Percentiles rank a stretch among this genome's conserved stretches.
Conservation (phyloP, 495 filamentous ascomycete species). For the Penicillium argentinense region DNA sequence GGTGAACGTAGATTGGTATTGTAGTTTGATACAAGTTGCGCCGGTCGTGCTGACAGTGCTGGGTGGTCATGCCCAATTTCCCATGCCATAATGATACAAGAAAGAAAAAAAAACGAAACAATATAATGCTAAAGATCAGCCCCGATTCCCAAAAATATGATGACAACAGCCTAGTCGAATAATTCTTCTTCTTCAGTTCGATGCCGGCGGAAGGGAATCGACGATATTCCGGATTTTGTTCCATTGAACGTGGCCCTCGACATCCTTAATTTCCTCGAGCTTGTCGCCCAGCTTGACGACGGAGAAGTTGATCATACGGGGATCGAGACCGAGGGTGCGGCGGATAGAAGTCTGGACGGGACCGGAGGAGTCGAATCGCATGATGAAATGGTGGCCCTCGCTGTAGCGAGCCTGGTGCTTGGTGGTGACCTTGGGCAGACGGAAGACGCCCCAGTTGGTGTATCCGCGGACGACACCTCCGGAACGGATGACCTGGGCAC, state of each 20-base stretch:
- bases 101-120: constrained; percentile 19
- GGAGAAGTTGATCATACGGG: constrained; percentile 82
- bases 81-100: constrained; percentile 36
- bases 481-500: constrained; percentile 74
- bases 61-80: constrained; percentile 26
- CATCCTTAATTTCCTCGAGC: constrained; percentile 64
- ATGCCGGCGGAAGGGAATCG: constrained; percentile 26
- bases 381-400: constrained; percentile 91
- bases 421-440: constrained; percentile 70
- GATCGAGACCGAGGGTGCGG: constrained; percentile 79
- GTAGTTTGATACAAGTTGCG: constrained; percentile 38
- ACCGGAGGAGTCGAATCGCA: constrained; percentile 84
- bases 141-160: constrained; percentile 13
- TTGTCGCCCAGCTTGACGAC: constrained; percentile 84
- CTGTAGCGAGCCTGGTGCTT: constrained; percentile 78
- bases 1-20: constrained; percentile 24
- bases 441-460: constrained; percentile 91
- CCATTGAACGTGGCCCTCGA: constrained; percentile 63
- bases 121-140: constrained; percentile 11
- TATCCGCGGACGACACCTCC: constrained; percentile 90
- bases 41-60: constrained; percentile 39
- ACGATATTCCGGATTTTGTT: constrained; percentile 35
- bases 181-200: neutral
- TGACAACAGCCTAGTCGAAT: constrained; percentile 1
- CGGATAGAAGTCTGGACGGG: constrained; percentile 69